Base-by-base conservation (phyloP, 2,329 filamentous ascomycete species). In the Penicillium sp. region DNA sequence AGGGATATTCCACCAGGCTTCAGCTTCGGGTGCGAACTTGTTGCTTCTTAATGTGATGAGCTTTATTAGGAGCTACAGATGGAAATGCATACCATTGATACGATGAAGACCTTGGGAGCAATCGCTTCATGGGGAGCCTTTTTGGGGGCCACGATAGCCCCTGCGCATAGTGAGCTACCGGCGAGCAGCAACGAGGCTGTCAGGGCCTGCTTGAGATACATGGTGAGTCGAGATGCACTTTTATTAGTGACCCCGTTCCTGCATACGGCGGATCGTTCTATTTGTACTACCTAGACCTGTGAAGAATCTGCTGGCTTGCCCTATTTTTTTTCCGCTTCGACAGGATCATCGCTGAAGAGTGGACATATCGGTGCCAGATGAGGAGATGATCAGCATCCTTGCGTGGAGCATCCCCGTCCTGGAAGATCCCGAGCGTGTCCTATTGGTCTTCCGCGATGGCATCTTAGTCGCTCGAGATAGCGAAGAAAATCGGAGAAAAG, bases 21-120 rank as follows among this genome's bases (percentile, higher is more conserved):
- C 69, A 8, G 78, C 81, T 69, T 87, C 84, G 0, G 80, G 80
- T 3, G 70, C 67, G 64, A 85, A 87, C 83, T 86, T 11, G 11
- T 25, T 11, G 13, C 29, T 13, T 7, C 2, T 54, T 30, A 41
- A 38, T 8, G 10, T 14, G 3, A 25, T 34, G 13, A 3, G 10
- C n/a, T 35, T 16, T 40, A 2, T 35, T 3, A 25, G 10, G 18
- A 43, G 27, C 14, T 18, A 8, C 7, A n/a, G 25, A 11, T 12
- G 22, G 12, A 36, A 13, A 19, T 10, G 54, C 59, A 28, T 61
- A 71, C 68, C 68, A 74, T 73, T 16, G 68, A 69, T 30, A 74
- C 63, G 41, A 74, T 71, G 46, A 73, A 69, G 19, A 74, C 67
- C 51, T 73, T 73, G 12, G 72, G 72, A 2, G 66, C 49, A 38